Base-by-base conservation (phyloP, 768 basidiomycete species). In the Obba rivulosa region DNA sequence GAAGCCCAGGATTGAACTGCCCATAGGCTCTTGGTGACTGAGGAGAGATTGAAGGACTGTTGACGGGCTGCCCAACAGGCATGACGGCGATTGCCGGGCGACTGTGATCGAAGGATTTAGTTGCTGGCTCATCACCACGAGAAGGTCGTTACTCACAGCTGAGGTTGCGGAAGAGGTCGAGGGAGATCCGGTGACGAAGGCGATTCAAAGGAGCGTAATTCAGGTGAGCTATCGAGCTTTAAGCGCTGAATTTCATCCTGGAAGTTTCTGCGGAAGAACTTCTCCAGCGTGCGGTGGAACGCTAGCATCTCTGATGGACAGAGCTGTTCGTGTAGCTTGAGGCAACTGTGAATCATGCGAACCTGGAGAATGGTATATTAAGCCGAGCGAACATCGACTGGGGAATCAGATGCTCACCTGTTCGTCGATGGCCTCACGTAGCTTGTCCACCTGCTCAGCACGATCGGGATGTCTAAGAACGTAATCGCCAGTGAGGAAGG, bases 261-360 rank as follows among this genome's bases (percentile, higher is more conserved):
- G 68, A 90, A 92, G 59, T 90, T 90, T 65, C 85, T 88, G 47
- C 73, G 78, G 73, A 91, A 92, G 66, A 92, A 86, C 52, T 78
- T 83, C 62, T 89, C 85, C 39, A 98, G 73, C 0, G 91, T 92
- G 50, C 85, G 83, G 62, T 98, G 94, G 77, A 97, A 97, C 4
- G 83, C 78, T n/a, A 86, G 69, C 77, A 96, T 95, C 63, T 93
- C 92, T 11, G 81, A 77, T 0, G 89, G 80, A 61, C 92, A 93
- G 24, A 95, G 68, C 39, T 81, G 75, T 2, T 81, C 83, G 61
- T 98, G 93, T 4, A 97, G 75, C 56, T 79, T 81, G 45, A 97
- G 74, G 61, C 91, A 93, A 45, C 78, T 80, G 53, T 92, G 87
- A 42, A 97, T 87, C 42, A 85, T 79, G 39, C 83, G 81, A 28